Evolutionary conservation across 345 rosid genomes (phyloP).

Genomic region (Excoecaria agallocha): DNA sequence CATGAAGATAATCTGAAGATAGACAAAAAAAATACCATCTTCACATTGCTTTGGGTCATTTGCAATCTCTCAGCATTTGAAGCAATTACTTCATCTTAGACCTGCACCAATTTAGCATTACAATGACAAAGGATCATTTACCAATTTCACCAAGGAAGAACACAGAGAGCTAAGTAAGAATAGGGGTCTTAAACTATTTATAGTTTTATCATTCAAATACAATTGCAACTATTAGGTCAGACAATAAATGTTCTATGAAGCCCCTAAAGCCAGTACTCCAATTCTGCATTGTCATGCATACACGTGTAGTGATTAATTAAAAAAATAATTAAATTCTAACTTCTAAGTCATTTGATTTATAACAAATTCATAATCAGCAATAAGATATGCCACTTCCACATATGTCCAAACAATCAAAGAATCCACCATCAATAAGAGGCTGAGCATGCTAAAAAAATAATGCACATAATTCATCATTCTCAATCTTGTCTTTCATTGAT

Average conservation of each 20-base stretch:
- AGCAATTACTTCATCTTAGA: constrained; percentile 60
- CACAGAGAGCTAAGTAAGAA: neutral
- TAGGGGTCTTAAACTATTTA: neutral
- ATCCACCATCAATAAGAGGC: constrained; percentile 9
- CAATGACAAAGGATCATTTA: constrained; percentile 15
- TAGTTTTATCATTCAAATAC: neutral
- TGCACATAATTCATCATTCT: neutral
- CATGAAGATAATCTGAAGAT: neutral
- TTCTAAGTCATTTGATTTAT: too few relatives aligned
- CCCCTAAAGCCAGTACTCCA: neutral
- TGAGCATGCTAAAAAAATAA: neutral
- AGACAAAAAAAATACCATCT: constrained; percentile 56
- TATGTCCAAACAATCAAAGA: neutral
- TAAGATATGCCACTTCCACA: constrained; percentile 1
- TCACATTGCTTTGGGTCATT: constrained; percentile 85
- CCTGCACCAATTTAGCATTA: constrained; percentile 40
- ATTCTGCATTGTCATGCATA: neutral
- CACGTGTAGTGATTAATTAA: neutral
- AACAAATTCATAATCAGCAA: neutral
- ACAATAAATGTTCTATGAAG: neutral
- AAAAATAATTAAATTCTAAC: too few relatives aligned
- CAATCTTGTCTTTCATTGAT: neutral
- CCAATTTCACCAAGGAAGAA: neutral
- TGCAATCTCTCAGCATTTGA: constrained; percentile 92
- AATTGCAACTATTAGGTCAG: neutral